Evolutionary conservation across 2,329 filamentous ascomycete genomes (phyloP).

Genomic region (Paecilomyces niveus): DNA sequence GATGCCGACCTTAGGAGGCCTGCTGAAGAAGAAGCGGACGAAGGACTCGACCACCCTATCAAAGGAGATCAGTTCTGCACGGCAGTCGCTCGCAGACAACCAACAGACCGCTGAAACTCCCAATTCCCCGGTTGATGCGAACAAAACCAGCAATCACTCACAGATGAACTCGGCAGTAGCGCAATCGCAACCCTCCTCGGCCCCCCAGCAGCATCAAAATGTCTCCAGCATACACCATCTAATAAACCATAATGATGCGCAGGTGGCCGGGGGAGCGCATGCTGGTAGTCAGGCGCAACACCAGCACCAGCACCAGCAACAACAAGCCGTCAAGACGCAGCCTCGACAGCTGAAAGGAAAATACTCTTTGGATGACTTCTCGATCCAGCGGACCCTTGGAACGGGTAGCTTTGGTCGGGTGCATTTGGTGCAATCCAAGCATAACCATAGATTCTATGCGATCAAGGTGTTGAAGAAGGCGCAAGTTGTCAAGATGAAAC

Average conservation of each 20-base stretch:
- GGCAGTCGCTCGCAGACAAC: not conserved
- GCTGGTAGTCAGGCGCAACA: constrained; percentile 1
- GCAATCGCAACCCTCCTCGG: constrained; percentile 24
- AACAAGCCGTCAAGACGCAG: constrained; percentile 9
- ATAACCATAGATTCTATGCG: constrained; percentile 97
- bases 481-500: constrained; percentile 99
- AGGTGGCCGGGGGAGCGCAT: constrained; percentile 21
- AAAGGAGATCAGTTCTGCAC: constrained; percentile 20
- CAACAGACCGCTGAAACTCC: constrained; percentile 35
- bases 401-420: constrained; percentile 96
- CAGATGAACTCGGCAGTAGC: constrained; percentile 30
- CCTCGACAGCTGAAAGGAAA: constrained; percentile 53
- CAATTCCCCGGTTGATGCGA: constrained; percentile 48
- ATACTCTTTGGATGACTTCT: constrained; percentile 88
- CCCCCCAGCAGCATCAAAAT: constrained; percentile 48
- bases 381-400: constrained; percentile 81
- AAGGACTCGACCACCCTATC: constrained; percentile 63
- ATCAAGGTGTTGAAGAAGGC: constrained; percentile 98
- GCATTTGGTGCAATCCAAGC: constrained; percentile 92
- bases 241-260: constrained; percentile 57
- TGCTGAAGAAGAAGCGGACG: constrained; percentile 98
- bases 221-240: constrained; percentile 76
- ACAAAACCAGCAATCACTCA: constrained; percentile 15
- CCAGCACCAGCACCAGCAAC: too few species aligned
- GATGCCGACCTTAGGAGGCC: constrained; percentile 86